Conservation (phyloP, 192 early-diverging fungal genomes). For the Coemansia sp. region DNA sequence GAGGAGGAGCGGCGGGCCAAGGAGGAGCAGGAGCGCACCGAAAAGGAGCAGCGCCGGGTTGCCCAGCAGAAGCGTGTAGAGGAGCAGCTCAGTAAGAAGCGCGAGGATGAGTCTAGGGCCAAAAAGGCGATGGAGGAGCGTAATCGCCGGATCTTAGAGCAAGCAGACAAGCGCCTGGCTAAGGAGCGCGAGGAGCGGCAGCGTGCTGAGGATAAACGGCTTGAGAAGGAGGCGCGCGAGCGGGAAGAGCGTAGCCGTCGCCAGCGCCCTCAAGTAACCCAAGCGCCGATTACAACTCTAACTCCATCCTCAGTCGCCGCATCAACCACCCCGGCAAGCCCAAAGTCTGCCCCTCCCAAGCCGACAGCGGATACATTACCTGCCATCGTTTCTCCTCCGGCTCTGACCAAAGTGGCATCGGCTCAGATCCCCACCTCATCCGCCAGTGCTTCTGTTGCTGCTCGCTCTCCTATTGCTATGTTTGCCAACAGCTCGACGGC, state of each 20-base stretch:
- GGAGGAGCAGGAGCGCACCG: slow-evolving; percentile 26
- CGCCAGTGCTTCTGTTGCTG: not conserved
- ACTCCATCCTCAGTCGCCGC: not conserved
- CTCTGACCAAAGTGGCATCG: not conserved
- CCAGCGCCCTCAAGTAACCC: not conserved
- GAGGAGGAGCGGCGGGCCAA: slow-evolving; percentile 40
- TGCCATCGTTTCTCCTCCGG: not conserved
- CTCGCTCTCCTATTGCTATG: not conserved
- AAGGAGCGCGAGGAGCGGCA: slow-evolving; percentile 20
- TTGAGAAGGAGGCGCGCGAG: slow-evolving; percentile 8
- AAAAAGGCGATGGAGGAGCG: slow-evolving; percentile 45
- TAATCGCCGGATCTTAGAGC: slow-evolving; percentile 42
- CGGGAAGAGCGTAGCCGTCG: slow-evolving; percentile 4
- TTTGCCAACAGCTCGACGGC: not conserved
- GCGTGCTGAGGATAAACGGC: slow-evolving; percentile 21
- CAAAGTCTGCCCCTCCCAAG: not conserved
- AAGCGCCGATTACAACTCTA: not conserved
- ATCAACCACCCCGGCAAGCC: not conserved
- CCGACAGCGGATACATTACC: not conserved
- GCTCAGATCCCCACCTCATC: not conserved
- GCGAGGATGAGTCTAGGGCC: slow-evolving; percentile 24
- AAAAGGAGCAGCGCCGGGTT: slow-evolving; percentile 34
- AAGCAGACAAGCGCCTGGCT: slow-evolving; percentile 45
- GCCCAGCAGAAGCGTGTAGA: slow-evolving; percentile 25
- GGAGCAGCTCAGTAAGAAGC: slow-evolving; percentile 28